Conservation (phyloP, 352 stramenopile species). For the Pythium rishiriense region DNA sequence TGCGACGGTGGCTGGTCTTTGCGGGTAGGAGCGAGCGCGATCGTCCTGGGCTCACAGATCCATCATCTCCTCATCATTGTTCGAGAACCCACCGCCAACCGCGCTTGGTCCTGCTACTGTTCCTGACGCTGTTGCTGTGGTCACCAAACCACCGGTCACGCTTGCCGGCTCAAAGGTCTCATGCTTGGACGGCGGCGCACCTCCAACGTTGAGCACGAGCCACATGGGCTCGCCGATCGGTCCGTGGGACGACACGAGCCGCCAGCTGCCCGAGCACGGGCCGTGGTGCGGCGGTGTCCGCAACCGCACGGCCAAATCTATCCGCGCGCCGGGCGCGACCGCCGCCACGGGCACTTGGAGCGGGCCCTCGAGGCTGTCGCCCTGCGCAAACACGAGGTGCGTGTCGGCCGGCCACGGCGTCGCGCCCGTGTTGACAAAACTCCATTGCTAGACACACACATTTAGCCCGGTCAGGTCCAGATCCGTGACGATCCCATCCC, state of each 20-base stretch:
- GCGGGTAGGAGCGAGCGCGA: too few species aligned
- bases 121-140: background rate
- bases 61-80: slow-evolving; percentile 32
- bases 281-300: slow-evolving; percentile 57
- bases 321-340: slow-evolving; percentile 39
- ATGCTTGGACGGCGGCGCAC: slow-evolving; percentile 17
- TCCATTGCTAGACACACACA: slow-evolving; percentile 63
- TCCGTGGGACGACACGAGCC: slow-evolving; percentile 53
- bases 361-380: slow-evolving; percentile 58
- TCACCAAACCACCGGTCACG: background rate
- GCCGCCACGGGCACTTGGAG: slow-evolving; percentile 53
- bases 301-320: slow-evolving; percentile 64
- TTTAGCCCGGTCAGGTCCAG: too few species aligned
- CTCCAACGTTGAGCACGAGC: slow-evolving; percentile 68
- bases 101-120: background rate
- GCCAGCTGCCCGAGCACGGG: slow-evolving; percentile 76
- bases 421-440: slow-evolving; percentile 68
- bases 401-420: slow-evolving; percentile 61
- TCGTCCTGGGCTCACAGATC: slow-evolving; percentile 18
- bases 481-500: too few species aligned
- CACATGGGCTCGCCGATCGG: slow-evolving; percentile 82
- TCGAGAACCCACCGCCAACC: background rate
- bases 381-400: slow-evolving; percentile 64
- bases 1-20: too few species aligned
- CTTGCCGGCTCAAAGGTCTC: slow-evolving; percentile 19